These are phyloP conservation scores for Verticillium tricorpus DNA, from an alignment of 2,329 filamentous ascomycete genomes.

Conservation along the genomic window DNA sequence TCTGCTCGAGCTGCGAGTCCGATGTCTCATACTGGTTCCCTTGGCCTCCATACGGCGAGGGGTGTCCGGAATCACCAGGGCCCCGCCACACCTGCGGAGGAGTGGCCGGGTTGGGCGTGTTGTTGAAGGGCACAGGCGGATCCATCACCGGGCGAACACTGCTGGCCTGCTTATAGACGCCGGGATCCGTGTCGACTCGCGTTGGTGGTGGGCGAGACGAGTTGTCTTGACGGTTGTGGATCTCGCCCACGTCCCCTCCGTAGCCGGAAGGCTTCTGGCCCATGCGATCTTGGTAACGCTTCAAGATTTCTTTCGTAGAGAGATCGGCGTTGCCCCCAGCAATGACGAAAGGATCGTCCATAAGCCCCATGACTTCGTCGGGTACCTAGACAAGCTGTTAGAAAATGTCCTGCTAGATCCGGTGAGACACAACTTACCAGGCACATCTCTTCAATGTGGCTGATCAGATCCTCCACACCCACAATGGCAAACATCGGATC, in stretches of 20 bases:
- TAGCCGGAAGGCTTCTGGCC: constrained; percentile 50
- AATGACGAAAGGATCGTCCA: constrained; percentile 79
- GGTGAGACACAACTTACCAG: constrained; percentile 63
- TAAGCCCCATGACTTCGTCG: constrained; percentile 80
- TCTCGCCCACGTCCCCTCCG: constrained; percentile 49
- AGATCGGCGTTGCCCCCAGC: constrained; percentile 67
- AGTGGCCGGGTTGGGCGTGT: constrained; percentile 36
- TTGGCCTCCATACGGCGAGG: constrained; percentile 41
- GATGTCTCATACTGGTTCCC: constrained; percentile 13
- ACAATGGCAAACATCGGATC: constrained; percentile 93
- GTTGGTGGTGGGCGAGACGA: constrained; percentile 48
- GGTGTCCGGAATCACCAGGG: constrained; percentile 35
- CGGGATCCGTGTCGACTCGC: constrained; percentile 82
- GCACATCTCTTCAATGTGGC: constrained; percentile 93
- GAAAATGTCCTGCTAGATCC: neutral
- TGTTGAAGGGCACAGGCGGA: constrained; percentile 36
- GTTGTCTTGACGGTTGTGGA: constrained; percentile 55
- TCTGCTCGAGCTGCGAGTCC: constrained; percentile 33
- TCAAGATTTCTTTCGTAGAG: constrained; percentile 95
- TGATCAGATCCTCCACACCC: constrained; percentile 85
- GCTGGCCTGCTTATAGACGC: constrained; percentile 77
- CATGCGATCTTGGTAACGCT: constrained; percentile 79
- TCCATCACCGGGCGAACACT: constrained; percentile 76
- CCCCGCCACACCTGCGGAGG: constrained; percentile 46
- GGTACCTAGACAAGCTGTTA: constrained; percentile 62